Evolutionary conservation across 2,329 filamentous ascomycete genomes (phyloP).

Genomic region (Fusarium sp.): DNA sequence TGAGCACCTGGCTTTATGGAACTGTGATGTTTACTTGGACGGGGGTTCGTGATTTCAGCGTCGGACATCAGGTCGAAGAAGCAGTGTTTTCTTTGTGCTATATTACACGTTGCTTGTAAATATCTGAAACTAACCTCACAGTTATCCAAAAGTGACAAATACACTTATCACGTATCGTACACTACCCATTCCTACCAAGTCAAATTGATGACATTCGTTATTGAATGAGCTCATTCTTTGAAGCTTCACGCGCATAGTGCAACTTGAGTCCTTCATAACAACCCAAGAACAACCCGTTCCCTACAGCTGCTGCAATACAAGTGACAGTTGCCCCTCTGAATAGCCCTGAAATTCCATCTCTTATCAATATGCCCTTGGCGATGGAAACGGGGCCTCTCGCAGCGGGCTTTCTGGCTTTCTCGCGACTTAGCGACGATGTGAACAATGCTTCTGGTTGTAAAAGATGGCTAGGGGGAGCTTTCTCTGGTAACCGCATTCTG

Average conservation of each 20-base stretch:
- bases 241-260: background rate
- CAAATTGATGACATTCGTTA: background rate
- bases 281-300: conserved; percentile 21
- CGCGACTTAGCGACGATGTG: background rate
- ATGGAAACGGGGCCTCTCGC: conserved; percentile 12
- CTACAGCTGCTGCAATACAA: conserved; percentile 26
- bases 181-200: rapidly evolving
- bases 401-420: conserved; percentile 6
- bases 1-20: background rate
- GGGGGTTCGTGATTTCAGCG: rapidly evolving
- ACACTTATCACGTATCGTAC: background rate
- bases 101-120: too few relatives aligned
- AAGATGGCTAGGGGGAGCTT: background rate
- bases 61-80: background rate
- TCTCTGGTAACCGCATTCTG: conserved; percentile 23
- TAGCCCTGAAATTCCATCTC: conserved; percentile 19
- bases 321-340: conserved; percentile 28
- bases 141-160: too few relatives aligned
- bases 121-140: background rate
- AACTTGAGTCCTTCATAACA: conserved; percentile 34
- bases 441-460: conserved; percentile 13
- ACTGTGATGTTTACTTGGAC: background rate
- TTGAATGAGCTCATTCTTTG: background rate
- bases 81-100: background rate
- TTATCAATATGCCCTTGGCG: conserved; percentile 16